These are phyloP conservation scores for Trichoderma endophyticum DNA, from an alignment of 2,329 filamentous ascomycete species.

Conservation along the genomic window DNA sequence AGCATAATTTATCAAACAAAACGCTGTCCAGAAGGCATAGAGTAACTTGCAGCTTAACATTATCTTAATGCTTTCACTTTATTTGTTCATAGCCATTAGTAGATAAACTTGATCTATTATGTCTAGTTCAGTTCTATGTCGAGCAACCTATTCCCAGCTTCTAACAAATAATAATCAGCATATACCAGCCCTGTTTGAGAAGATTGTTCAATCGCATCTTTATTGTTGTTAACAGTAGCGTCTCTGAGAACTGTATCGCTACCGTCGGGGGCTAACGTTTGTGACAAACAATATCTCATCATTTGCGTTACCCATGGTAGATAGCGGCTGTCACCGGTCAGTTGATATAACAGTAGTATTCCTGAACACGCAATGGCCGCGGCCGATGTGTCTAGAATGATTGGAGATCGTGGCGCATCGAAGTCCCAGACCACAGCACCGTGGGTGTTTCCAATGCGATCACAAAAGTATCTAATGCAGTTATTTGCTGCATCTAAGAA, in stretches of 20 bases:
- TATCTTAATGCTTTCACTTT: background rate
- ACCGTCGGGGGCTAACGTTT: background rate
- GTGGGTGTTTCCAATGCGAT: conserved; percentile 3
- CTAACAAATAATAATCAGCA: conserved; percentile 21
- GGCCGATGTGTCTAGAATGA: conserved; percentile 18
- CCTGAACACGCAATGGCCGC: conserved; percentile 19
- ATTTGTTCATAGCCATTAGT: background rate
- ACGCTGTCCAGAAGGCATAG: background rate
- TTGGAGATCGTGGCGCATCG: conserved; percentile 22
- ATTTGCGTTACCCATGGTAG: conserved; percentile 17
- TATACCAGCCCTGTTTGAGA: conserved; percentile 19
- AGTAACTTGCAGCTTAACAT: background rate
- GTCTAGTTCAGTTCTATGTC: background rate
- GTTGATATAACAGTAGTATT: conserved; percentile 14
- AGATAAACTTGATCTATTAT: background rate
- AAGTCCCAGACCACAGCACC: conserved; percentile 20
- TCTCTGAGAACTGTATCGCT: conserved; percentile 16
- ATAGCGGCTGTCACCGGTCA: conserved; percentile 15
- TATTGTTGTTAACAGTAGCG: conserved; percentile 20
- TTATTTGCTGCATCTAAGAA: conserved; percentile 16
- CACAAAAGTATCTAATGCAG: conserved; percentile 12
- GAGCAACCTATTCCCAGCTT: conserved; percentile 19
- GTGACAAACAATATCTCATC: conserved; percentile 8
- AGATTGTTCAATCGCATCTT: conserved; percentile 2
- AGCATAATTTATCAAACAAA: background rate